A percentile compares a stretch with the other conserved stretches of the same genome.
Conservation (phyloP, 106 monocot species). For the Apostasia shenzhenica region DNA sequence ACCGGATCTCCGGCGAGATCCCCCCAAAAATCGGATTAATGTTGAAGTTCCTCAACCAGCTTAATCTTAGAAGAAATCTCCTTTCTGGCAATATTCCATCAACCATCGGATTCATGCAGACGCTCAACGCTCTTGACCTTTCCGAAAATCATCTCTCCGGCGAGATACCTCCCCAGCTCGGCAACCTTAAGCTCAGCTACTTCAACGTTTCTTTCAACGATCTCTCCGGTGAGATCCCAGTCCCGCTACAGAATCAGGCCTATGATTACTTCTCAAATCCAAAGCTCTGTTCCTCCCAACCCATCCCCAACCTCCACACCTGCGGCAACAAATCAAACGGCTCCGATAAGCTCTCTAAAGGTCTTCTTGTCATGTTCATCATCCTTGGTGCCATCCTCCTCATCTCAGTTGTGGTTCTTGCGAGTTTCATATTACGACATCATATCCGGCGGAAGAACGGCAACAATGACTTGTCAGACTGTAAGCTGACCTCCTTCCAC, state of each 20-base stretch:
- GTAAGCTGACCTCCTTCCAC: slow-evolving; percentile 52
- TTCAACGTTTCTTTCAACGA: slow-evolving; percentile 36
- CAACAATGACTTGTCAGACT: slow-evolving; percentile 4
- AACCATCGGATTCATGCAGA: slow-evolving; percentile 8
- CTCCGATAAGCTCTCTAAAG: slow-evolving; percentile 4
- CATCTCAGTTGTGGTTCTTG: slow-evolving; percentile 8
- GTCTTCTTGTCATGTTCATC: slow-evolving; percentile 21
- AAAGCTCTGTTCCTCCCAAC: slow-evolving; percentile 16
- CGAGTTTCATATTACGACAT: slow-evolving; percentile 18
- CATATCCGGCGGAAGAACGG: slow-evolving; percentile 4
- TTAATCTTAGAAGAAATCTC: slow-evolving; percentile 36
- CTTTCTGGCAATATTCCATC: slow-evolving; percentile 31
- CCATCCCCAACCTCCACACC: slow-evolving; percentile 8
- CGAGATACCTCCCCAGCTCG: slow-evolving; percentile 18
- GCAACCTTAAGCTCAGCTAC: slow-evolving; percentile 13
- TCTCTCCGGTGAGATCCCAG: slow-evolving; percentile 35
- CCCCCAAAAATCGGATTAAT: slow-evolving; percentile 10
- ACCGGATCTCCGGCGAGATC: slow-evolving; percentile 48
- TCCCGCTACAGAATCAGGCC: slow-evolving; percentile 5
- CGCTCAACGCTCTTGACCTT: slow-evolving; percentile 28
- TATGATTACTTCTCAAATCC: slow-evolving; percentile 46
- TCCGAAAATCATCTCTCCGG: slow-evolving; percentile 35
- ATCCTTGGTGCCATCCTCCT: slow-evolving; percentile 24
- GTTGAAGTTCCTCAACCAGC: slow-evolving; percentile 16
- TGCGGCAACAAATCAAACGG: slow-evolving; percentile 1